Percentiles rank a stretch among this genome's conserved stretches.
phyloP scores from a whole-genome alignment of 2,329 filamentous ascomycete genomes.

The Colletotrichum sp. region DNA sequence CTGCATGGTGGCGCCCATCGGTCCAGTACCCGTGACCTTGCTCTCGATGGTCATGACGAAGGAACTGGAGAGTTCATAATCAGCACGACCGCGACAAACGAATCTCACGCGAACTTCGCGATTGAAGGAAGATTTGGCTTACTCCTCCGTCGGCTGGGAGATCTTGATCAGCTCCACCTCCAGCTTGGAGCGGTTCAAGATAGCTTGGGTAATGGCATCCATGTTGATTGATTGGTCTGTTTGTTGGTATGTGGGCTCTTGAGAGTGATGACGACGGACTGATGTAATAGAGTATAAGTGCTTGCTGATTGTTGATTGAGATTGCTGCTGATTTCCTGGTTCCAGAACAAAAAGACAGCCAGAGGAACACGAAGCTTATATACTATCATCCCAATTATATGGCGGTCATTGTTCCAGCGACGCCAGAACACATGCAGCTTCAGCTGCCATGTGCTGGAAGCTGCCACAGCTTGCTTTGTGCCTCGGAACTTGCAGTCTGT shows the following conservation, averaged over 20 bases:
- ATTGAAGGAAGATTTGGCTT: constrained; percentile 6
- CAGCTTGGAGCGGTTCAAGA: constrained; percentile 31
- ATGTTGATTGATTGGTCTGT: constrained; percentile 18
- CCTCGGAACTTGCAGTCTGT: constrained; percentile 15
- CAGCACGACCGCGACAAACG: neutral
- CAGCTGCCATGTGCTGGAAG: constrained; percentile 9
- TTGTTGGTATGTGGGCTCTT: neutral
- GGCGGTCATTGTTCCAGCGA: neutral
- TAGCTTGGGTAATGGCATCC: constrained; percentile 31
- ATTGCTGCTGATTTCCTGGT: neutral
- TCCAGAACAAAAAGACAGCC: neutral
- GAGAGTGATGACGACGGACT: constrained; percentile 7
- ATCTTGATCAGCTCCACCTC: constrained; percentile 35
- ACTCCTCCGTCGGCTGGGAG: constrained; percentile 33
- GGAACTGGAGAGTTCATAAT: constrained; percentile 26
- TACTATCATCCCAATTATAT: constrained; percentile 7
- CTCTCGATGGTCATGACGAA: constrained; percentile 33
- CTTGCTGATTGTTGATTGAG: neutral
- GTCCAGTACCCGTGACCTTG: constrained; percentile 33
- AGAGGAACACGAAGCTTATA: neutral
- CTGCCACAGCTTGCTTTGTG: constrained; percentile 2
- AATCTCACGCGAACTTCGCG: no score
- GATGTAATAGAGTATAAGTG: neutral
- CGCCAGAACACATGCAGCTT: constrained; percentile 17
- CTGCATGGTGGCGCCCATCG: constrained; percentile 33